Base-by-base conservation (phyloP, 2,329 filamentous ascomycete genomes). In the Exophiala sideris region DNA sequence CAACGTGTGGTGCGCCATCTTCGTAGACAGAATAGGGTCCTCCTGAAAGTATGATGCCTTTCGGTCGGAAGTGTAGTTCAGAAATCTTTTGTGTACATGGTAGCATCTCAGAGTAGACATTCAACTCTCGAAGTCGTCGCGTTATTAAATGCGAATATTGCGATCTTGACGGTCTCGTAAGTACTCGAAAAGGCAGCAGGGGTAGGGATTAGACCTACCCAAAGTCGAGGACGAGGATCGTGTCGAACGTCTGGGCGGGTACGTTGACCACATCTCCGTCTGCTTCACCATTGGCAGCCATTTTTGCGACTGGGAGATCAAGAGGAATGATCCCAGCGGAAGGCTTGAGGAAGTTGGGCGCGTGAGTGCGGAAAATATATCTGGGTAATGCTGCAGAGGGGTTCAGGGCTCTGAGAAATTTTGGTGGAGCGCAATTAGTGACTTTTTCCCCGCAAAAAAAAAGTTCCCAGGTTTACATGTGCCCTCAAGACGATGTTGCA, bases 61-160 rank as follows among this genome's bases (percentile, higher is more conserved):
- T 88, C 16, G 92, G 92, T 68, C 84, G 90, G 78, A 82, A 95
- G 44, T 78, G 69, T 33, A 96, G 79, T 52, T 94, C 88, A 5
- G 82, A 76, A 18, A 95, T 73, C 76, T 92, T 92, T 65, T 87
- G 85, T 42, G 87, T 95, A 73, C 91, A 95, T 18, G 88, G 88
- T 40, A 95, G 83, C 85, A 95, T 87, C 76, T 96, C 91, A 58
- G 84, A 84, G 77, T 88, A 96, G 70, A 95, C 81, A 75, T 86
- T 87, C 72, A 95, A 80, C 64, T 87, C 83, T 63, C 90, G 82
- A 24, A 95, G 79, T 33, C 89, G 83, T 50, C 89, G 79, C 8
- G 84, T 84, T 66, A 91, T 90, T 36, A 91, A 76, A 70, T 91
- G 87, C 38, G 83, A 85, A 66, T 85, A 87, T 72, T 89, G 86